Evolutionary conservation across 257 asterid species (phyloP).

Genomic region (Plectranthus barbatus): DNA sequence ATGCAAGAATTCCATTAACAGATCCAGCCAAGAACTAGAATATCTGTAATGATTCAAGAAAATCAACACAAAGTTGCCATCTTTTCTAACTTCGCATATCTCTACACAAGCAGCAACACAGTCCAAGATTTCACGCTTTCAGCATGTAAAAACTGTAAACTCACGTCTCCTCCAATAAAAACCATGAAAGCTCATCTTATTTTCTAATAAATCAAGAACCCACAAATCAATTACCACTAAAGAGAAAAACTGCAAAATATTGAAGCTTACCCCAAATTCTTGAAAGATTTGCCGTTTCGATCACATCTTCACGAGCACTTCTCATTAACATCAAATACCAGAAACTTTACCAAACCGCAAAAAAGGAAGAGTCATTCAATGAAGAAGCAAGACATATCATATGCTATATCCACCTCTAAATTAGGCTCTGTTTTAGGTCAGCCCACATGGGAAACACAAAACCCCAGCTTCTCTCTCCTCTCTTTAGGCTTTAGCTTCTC

Average conservation of each 20-base stretch:
- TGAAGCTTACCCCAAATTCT: constrained; percentile 4
- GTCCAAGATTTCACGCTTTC: background rate
- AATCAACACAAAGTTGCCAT: background rate
- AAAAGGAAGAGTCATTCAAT: constrained; percentile 15
- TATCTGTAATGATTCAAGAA: background rate
- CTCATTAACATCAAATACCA: background rate
- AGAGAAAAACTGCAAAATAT: background rate
- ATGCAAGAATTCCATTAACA: background rate
- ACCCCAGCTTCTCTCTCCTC: constrained; percentile 12
- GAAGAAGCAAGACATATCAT: constrained; percentile 34
- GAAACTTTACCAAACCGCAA: background rate
- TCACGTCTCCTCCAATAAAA: background rate
- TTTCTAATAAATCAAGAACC: background rate
- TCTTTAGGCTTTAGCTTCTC: background rate
- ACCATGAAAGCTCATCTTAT: background rate
- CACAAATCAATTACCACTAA: background rate
- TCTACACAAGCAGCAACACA: background rate
- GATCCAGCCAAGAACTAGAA: constrained; percentile 13
- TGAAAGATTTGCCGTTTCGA: constrained; percentile 8
- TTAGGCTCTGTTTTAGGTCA: constrained; percentile 36
- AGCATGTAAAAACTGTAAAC: background rate
- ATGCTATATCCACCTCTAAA: constrained; percentile 15
- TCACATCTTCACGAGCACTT: background rate
- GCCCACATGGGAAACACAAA: constrained; percentile 37
- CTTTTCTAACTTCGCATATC: background rate